phyloP scores from a whole-genome alignment of 345 rosid genomes.

The Odontarrhena argentea region DNA sequence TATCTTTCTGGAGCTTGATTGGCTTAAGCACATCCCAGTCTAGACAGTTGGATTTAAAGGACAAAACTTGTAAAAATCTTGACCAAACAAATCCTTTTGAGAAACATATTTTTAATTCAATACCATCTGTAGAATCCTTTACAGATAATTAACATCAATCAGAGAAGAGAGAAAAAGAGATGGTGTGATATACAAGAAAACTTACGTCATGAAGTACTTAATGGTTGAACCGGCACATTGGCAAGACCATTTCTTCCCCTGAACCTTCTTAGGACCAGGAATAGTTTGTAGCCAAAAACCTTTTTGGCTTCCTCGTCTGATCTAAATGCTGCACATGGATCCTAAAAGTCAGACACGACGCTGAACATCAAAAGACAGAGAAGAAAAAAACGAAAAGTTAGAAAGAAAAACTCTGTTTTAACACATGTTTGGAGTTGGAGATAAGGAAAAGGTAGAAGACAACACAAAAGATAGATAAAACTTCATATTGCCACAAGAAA shows the following conservation, averaged over 20 bases:
- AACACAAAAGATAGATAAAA: conserved; percentile 2
- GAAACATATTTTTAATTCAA: conserved; percentile 1
- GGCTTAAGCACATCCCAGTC: conserved; percentile 13
- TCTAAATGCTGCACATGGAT: conserved; percentile 21
- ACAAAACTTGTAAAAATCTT: conserved; percentile 19
- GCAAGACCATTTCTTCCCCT: conserved; percentile 27
- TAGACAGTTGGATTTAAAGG: conserved; percentile 18
- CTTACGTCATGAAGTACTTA: conserved; percentile 27
- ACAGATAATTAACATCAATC: conserved; percentile 1
- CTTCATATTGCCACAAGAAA: conserved; percentile 9
- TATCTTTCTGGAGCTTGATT: conserved; percentile 1
- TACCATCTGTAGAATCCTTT: conserved; percentile 5
- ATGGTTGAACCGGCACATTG: conserved; percentile 23
- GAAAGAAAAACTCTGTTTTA: background rate
- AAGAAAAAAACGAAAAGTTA: conserved; percentile 13
- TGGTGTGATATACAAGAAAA: conserved; percentile 25
- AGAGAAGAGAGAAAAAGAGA: conserved; percentile 20
- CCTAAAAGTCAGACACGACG: conserved; percentile 15
- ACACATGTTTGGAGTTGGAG: background rate
- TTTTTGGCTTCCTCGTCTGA: conserved; percentile 36
- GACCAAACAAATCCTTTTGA: background rate
- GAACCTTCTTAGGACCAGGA: conserved; percentile 16
- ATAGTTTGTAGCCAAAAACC: conserved; percentile 31
- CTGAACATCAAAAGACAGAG: conserved; percentile 14
- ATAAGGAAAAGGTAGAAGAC: conserved; percentile 16